Percentiles rank a stretch among this genome's conserved stretches.
These are phyloP conservation scores for Rhizopus sp. DNA, from an alignment of 371 early-diverging fungal genomes.

Conservation along the genomic window DNA sequence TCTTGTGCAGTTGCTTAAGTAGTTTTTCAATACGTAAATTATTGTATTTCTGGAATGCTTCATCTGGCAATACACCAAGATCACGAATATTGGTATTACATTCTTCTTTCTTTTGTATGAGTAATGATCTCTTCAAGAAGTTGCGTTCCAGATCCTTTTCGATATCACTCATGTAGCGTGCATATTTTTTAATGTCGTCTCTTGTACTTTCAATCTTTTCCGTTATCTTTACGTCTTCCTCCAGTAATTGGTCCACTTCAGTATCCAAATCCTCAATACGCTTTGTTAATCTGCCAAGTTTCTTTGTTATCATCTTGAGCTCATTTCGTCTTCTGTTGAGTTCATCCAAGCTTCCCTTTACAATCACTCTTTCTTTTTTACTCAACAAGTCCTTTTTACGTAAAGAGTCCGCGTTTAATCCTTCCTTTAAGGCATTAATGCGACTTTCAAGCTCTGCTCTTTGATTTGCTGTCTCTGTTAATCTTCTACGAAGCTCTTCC, in stretches of 20 bases:
- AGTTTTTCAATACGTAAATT: slow-evolving; percentile 56
- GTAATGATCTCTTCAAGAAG: slow-evolving; percentile 72
- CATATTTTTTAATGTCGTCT: slow-evolving; percentile 17
- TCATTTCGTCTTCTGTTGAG: slow-evolving; percentile 55
- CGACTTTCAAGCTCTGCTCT: slow-evolving; percentile 59
- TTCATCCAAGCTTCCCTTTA: slow-evolving; percentile 32
- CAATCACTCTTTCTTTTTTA: slow-evolving; percentile 52
- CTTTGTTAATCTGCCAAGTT: slow-evolving; percentile 33
- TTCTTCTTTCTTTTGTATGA: slow-evolving; percentile 86
- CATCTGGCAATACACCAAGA: slow-evolving; percentile 95
- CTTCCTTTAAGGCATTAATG: slow-evolving; percentile 72
- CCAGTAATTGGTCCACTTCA: slow-evolving; percentile 38
- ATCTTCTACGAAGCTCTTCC: slow-evolving; percentile 54
- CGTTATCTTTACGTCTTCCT: slow-evolving; percentile 38
- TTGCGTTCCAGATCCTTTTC: slow-evolving; percentile 78
- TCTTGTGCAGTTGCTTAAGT: slow-evolving; percentile 74
- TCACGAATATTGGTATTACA: slow-evolving; percentile 88
- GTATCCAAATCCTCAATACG: slow-evolving; percentile 43
- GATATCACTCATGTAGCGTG: slow-evolving; percentile 28
- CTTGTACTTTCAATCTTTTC: slow-evolving; percentile 55
- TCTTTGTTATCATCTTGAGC: slow-evolving; percentile 49
- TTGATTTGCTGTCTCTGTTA: slow-evolving; percentile 40
- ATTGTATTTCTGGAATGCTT: slow-evolving; percentile 80
- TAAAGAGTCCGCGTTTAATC: slow-evolving; percentile 63
- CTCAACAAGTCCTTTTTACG: slow-evolving; percentile 59